phyloP scores from a whole-genome alignment of 345 rosid species.

The Ricinus communis region DNA sequence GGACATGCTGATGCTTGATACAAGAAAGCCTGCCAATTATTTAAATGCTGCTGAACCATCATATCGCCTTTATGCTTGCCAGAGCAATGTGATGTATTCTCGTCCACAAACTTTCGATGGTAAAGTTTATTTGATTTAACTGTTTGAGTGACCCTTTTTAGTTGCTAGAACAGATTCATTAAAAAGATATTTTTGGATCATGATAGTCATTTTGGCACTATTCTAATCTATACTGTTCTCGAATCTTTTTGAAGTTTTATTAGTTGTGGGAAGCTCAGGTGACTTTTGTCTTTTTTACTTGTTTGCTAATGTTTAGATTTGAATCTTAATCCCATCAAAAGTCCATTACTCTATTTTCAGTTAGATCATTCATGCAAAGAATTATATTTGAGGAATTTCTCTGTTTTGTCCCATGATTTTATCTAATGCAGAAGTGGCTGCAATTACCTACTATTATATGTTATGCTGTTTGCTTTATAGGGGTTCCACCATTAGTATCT shows the following conservation, averaged over 20 bases:
- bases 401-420: neutral
- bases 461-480: constrained; percentile 34
- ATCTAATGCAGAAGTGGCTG: neutral
- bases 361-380: neutral
- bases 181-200: too few relatives aligned
- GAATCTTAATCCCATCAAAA: neutral
- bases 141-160: neutral
- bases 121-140: constrained; percentile 28
- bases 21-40: constrained; percentile 48
- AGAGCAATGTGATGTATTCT: constrained; percentile 84
- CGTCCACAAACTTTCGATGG: constrained; percentile 90
- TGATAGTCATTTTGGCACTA: neutral
- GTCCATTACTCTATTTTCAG: neutral
- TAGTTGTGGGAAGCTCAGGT: neutral
- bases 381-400: neutral
- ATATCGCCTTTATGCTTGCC: constrained; percentile 89
- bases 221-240: neutral
- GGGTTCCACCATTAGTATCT: constrained; percentile 89
- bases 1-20: constrained; percentile 85
- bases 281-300: neutral
- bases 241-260: neutral
- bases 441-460: neutral
- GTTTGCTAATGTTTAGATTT: neutral
- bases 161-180: neutral
- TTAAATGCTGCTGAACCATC: constrained; percentile 57